These are phyloP conservation scores for Lepidopterella palustris DNA, from an alignment of 495 filamentous ascomycete species.

Conservation along the genomic window DNA sequence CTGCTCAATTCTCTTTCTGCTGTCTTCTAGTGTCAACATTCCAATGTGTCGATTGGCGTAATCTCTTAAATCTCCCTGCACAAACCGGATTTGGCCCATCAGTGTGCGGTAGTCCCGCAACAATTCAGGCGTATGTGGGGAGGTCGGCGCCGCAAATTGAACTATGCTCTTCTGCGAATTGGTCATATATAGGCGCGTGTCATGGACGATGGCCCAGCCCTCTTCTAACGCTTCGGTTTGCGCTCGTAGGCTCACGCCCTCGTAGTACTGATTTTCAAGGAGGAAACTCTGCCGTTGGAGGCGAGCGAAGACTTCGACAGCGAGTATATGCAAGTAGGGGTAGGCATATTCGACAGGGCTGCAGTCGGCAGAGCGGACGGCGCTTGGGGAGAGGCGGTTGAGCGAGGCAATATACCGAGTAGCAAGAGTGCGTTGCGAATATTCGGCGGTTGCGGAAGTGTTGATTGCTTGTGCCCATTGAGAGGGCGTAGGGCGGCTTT, in stretches of 20 bases:
- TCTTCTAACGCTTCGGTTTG: background rate
- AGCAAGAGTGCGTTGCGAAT: too few species aligned
- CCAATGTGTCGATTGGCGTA: conserved; percentile 13
- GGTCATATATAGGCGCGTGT: background rate
- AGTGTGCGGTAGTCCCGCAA: background rate
- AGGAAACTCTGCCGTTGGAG: background rate
- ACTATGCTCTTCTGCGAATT: background rate
- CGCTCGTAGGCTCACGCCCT: background rate
- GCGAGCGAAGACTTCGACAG: conserved; percentile 1
- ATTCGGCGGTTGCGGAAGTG: too few species aligned
- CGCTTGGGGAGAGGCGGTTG: too few species aligned
- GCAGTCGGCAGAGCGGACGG: too few species aligned
- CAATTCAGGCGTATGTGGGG: background rate
- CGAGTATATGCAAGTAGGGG: background rate
- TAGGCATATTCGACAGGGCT: conserved; percentile 2
- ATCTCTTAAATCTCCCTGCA: conserved; percentile 10
- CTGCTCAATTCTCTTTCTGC: conserved; percentile 7
- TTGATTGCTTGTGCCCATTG: too few species aligned
- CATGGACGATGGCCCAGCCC: background rate
- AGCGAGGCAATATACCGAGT: too few species aligned
- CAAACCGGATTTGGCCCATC: background rate
- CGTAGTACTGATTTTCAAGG: background rate
- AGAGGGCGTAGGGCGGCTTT: too few species aligned
- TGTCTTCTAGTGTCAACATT: conserved; percentile 2
- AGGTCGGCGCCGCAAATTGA: background rate